Evolutionary conservation across 345 rosid genomes (phyloP).

Genomic region (Salix koriyanagi): DNA sequence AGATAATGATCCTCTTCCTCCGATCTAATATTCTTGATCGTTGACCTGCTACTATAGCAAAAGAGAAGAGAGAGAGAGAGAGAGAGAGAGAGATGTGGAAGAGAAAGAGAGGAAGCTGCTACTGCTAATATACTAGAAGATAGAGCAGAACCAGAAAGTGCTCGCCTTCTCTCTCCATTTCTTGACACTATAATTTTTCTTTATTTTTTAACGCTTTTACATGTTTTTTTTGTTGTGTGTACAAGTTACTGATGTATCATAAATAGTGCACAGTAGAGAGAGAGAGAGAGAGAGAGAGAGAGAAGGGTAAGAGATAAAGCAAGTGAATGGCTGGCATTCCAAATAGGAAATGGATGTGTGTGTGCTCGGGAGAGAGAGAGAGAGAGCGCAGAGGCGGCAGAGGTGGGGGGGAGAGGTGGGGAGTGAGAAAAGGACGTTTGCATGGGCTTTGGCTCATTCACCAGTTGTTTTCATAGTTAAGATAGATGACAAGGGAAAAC

Average conservation of each 20-base stretch:
- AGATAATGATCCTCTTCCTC: conserved; percentile 41
- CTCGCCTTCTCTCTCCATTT: not conserved
- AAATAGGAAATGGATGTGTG: conserved; percentile 9
- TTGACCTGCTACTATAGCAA: conserved; percentile 31
- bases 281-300: conserved; percentile 4
- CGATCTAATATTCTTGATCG: conserved; percentile 62
- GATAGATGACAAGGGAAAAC: conserved; percentile 4
- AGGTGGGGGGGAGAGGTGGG: conserved; percentile 68
- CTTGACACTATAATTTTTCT: not conserved
- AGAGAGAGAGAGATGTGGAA: not conserved
- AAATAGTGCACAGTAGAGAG: conserved; percentile 6
- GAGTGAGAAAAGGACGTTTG: conserved; percentile 87
- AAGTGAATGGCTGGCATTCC: conserved; percentile 27
- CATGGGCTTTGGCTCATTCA: conserved; percentile 94
- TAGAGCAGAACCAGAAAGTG: conserved; percentile 16
- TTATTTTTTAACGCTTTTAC: not conserved
- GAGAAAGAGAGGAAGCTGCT: not conserved
- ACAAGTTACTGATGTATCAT: conserved; percentile 13
- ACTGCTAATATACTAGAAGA: conserved; percentile 20
- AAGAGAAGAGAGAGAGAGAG: conserved; percentile 13
- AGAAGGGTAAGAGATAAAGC: not conserved
- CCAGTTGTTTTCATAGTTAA: conserved; percentile 79
- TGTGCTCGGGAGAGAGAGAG: conserved; percentile 24
- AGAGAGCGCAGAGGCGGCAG: conserved; percentile 66
- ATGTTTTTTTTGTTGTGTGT: conserved; percentile 11